Conservation (phyloP, 768 basidiomycete species). For the Termitomyces sp. region DNA sequence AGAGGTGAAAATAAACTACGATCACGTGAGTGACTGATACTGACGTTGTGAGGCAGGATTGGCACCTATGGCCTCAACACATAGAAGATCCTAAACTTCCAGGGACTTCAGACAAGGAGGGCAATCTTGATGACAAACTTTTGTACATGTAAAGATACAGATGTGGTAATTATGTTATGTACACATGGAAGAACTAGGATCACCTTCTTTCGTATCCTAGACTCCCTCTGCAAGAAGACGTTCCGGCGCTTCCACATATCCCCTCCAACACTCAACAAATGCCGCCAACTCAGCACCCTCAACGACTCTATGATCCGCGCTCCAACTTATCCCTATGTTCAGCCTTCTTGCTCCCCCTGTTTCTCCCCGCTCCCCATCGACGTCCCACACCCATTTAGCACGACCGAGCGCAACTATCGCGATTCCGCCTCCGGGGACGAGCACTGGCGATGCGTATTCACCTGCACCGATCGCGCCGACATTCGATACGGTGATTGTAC, state of each 20-base stretch:
- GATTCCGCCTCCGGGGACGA: constrained; percentile 79
- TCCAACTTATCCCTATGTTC: constrained; percentile 70
- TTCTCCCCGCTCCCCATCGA: constrained; percentile 39
- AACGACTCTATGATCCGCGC: constrained; percentile 81
- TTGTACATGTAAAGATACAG: no score
- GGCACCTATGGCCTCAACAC: no score
- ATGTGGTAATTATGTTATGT: background rate
- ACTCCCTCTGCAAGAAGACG: constrained; percentile 54
- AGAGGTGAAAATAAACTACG: no score
- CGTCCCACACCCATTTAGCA: constrained; percentile 75
- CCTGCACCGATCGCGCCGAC: constrained; percentile 77
- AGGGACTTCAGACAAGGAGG: no score
- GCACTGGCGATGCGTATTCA: constrained; percentile 64
- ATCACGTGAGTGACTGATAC: no score
- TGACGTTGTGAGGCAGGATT: no score
- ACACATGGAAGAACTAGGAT: background rate
- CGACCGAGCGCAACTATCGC: constrained; percentile 81
- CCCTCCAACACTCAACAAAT: constrained; percentile 82
- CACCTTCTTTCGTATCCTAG: no score
- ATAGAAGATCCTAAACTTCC: no score
- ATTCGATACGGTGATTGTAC: constrained; percentile 78
- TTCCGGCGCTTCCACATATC: constrained; percentile 71
- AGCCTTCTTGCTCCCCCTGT: constrained; percentile 46
- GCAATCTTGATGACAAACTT: no score
- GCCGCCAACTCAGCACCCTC: constrained; percentile 88